Percentiles rank a stretch among this genome's conserved stretches.
Conservation (phyloP, 2,329 filamentous ascomycete species). For the Didymella sp. region DNA sequence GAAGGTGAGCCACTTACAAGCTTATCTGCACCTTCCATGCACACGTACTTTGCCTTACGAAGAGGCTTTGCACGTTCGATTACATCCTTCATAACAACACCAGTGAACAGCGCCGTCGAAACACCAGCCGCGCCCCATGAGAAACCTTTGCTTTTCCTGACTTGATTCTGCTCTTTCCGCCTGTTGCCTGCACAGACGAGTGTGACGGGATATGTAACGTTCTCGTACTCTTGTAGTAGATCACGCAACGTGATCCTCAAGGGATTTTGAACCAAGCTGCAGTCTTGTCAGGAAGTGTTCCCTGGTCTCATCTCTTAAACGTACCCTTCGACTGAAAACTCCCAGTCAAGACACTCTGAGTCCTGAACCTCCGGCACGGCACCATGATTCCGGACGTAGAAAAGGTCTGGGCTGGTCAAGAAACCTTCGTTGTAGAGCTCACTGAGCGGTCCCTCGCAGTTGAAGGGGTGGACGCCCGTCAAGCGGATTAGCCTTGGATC, state of each 20-base stretch:
- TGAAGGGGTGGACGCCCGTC: slow-evolving; percentile 90
- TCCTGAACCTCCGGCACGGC: slow-evolving; percentile 78
- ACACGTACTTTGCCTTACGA: slow-evolving; percentile 78
- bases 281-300: not conserved
- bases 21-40: slow-evolving; percentile 89
- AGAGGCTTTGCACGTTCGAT: slow-evolving; percentile 71
- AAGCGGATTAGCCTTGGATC: slow-evolving; percentile 83
- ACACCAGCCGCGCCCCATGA: slow-evolving; percentile 90
- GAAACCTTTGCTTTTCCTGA: slow-evolving; percentile 91
- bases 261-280: slow-evolving; percentile 76
- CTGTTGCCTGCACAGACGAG: slow-evolving; percentile 92
- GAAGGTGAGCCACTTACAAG: slow-evolving; percentile 54
- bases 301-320: not conserved
- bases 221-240: slow-evolving; percentile 75
- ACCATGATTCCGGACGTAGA: slow-evolving; percentile 93
- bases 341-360: slow-evolving; percentile 76
- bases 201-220: slow-evolving; percentile 85
- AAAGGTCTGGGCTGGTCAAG: slow-evolving; percentile 83
- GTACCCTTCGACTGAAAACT: slow-evolving; percentile 78
- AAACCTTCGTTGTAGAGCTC: slow-evolving; percentile 82
- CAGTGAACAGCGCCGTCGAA: slow-evolving; percentile 88
- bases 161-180: slow-evolving; percentile 89
- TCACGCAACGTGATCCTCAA: slow-evolving; percentile 74
- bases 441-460: slow-evolving; percentile 82
- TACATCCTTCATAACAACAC: slow-evolving; percentile 76